These are phyloP conservation scores for Plasmopara viticola DNA, from an alignment of 352 stramenopile species.

Conservation along the genomic window DNA sequence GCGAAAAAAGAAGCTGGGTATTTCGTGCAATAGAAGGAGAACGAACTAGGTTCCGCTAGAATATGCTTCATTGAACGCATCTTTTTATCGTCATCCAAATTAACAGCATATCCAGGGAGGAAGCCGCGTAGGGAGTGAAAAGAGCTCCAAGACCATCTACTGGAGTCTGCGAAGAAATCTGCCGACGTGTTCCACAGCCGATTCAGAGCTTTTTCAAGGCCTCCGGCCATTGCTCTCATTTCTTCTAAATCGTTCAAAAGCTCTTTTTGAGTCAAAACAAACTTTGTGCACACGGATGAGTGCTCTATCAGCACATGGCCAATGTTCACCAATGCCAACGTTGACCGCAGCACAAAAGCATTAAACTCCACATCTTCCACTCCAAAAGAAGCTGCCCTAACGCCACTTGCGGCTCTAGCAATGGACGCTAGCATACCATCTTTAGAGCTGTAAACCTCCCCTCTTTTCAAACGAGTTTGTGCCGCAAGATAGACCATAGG, in stretches of 20 bases:
- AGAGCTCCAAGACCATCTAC: conserved; percentile 17
- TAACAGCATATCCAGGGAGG: conserved; percentile 47
- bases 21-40: conserved; percentile 68
- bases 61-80: conserved; percentile 69
- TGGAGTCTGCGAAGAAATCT: conserved; percentile 50
- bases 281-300: conserved; percentile 47
- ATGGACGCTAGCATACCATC: too few relatives aligned
- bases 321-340: conserved; percentile 58
- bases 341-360: conserved; percentile 57
- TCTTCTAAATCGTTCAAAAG: conserved; percentile 36
- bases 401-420: background rate
- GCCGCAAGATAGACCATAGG: conserved; percentile 75
- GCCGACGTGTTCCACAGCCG: conserved; percentile 61
- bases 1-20: conserved; percentile 61
- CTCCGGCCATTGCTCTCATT: conserved; percentile 20
- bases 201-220: conserved; percentile 38
- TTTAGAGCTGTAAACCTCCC: background rate
- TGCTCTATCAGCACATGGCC: conserved; percentile 52
- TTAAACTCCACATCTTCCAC: conserved; percentile 82
- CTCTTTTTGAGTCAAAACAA: conserved; percentile 36
- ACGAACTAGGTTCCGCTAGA: conserved; percentile 45
- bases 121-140: conserved; percentile 50
- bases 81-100: conserved; percentile 42
- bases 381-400: conserved; percentile 26
- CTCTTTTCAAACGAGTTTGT: conserved; percentile 5